phyloP scores from a whole-genome alignment of 2,329 filamentous ascomycete genomes.

The Penicillium vulpinum region DNA sequence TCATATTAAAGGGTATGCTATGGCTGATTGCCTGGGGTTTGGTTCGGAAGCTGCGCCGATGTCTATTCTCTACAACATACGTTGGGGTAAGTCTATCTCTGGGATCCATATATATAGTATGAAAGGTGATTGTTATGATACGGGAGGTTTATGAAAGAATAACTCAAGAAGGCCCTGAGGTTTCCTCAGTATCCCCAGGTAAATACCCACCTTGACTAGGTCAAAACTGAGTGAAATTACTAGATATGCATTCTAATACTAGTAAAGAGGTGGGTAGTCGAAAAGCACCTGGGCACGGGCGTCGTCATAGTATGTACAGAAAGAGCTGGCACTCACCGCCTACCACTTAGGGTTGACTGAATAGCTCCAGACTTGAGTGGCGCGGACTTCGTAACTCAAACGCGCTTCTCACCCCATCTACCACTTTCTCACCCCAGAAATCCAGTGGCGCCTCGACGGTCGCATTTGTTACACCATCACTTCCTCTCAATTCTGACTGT shows the following conservation, averaged over 20 bases:
- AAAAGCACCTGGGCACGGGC: too few species aligned
- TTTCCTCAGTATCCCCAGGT: background rate
- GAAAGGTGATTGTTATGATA: background rate
- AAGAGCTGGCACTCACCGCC: constrained; percentile 3
- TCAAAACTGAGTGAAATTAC: too few species aligned
- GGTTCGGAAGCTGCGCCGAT: background rate
- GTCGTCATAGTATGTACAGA: constrained; percentile 1
- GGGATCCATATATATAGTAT: background rate
- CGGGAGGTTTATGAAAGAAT: background rate
- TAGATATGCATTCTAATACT: background rate
- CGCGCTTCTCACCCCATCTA: background rate
- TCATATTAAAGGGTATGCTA: background rate
- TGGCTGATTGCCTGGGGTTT: background rate
- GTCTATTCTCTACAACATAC: background rate
- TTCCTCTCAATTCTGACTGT: background rate
- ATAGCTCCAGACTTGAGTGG: constrained; percentile 9
- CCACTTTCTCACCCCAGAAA: background rate
- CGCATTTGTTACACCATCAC: background rate
- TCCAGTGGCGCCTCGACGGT: background rate
- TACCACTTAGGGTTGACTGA: background rate
- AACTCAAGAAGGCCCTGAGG: background rate
- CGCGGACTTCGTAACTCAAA: constrained; percentile 1
- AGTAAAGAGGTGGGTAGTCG: background rate
- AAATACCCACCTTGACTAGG: too few species aligned
- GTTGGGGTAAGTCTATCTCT: background rate